phyloP scores from a whole-genome alignment of 768 basidiomycete genomes.

The Tephrocybe rancida region DNA sequence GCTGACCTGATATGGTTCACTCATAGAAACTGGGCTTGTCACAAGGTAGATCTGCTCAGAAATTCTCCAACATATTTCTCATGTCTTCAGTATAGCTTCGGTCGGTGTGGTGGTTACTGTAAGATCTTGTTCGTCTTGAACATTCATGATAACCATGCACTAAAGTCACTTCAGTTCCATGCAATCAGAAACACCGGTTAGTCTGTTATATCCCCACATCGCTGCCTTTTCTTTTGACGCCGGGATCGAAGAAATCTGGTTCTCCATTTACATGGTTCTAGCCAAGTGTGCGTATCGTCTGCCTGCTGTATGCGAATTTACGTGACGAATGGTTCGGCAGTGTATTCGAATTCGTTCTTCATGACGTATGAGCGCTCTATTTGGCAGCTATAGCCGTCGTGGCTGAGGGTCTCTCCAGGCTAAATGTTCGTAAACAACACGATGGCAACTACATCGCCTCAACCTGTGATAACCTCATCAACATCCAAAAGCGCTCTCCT shows the following conservation, averaged over 20 bases:
- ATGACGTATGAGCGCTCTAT: constrained; percentile 11
- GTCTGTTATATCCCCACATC: not conserved
- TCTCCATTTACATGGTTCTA: constrained; percentile 25
- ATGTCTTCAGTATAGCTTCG: constrained; percentile 19
- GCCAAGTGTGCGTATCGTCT: constrained; percentile 22
- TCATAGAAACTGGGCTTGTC: constrained; percentile 23
- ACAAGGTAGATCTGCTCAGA: constrained; percentile 16
- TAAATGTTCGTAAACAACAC: not conserved
- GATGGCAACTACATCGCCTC: not conserved
- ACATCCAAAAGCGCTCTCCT: not conserved
- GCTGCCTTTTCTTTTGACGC: not conserved
- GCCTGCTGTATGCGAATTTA: too few relatives aligned
- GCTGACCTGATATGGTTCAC: not conserved
- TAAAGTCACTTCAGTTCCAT: constrained; percentile 20
- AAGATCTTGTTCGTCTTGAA: not conserved
- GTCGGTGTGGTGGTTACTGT: constrained; percentile 24
- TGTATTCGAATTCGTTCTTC: constrained; percentile 31
- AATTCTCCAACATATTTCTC: too few relatives aligned
- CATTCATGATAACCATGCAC: not conserved
- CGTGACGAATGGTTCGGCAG: too few relatives aligned
- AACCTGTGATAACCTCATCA: not conserved
- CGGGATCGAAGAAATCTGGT: constrained; percentile 23
- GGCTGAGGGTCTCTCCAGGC: not conserved
- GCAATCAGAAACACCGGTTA: constrained; percentile 22
- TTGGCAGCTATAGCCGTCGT: too few relatives aligned